Evolutionary conservation across 108 stramenopile genomes (phyloP).

Genomic region (Bacterosira constricta): DNA sequence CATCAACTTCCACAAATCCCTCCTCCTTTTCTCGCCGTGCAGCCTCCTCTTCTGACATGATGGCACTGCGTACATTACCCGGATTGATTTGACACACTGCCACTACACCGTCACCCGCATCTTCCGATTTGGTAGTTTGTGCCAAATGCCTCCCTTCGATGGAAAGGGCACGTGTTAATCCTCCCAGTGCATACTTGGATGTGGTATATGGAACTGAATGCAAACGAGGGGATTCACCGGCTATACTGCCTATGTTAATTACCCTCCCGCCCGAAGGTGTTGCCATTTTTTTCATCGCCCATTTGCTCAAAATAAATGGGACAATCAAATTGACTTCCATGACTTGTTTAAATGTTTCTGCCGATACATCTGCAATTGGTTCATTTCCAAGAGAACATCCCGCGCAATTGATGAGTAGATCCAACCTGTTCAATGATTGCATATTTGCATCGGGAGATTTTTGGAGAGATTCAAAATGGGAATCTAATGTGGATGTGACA

Average conservation of each 20-base stretch:
- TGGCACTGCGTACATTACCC: conserved; percentile 47
- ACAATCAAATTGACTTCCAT: conserved; percentile 35
- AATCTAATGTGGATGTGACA: conserved; percentile 21
- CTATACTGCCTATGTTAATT: conserved; percentile 50
- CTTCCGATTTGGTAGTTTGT: conserved; percentile 36
- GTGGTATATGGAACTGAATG: conserved; percentile 43
- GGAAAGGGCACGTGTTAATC: conserved; percentile 37
- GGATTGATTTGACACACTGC: conserved; percentile 48
- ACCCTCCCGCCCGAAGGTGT: conserved; percentile 21
- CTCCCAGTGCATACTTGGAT: conserved; percentile 37
- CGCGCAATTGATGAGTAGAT: conserved; percentile 43
- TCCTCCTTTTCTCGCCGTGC: conserved; percentile 37
- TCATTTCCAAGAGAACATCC: conserved; percentile 45
- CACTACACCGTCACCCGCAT: conserved; percentile 10
- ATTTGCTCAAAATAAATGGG: conserved; percentile 40
- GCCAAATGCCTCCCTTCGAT: conserved; percentile 29
- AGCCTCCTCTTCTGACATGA: conserved; percentile 42
- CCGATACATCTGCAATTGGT: conserved; percentile 33
- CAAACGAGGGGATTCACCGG: conserved; percentile 39
- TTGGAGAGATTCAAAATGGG: conserved; percentile 41
- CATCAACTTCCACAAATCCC: conserved; percentile 50
- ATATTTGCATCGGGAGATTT: conserved; percentile 9
- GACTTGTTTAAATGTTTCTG: conserved; percentile 28
- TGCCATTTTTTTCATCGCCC: conserved; percentile 37
- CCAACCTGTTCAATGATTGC: conserved; percentile 27